phyloP scores from a whole-genome alignment of 2,329 filamentous ascomycete genomes.

The Sporothrix globosa region DNA sequence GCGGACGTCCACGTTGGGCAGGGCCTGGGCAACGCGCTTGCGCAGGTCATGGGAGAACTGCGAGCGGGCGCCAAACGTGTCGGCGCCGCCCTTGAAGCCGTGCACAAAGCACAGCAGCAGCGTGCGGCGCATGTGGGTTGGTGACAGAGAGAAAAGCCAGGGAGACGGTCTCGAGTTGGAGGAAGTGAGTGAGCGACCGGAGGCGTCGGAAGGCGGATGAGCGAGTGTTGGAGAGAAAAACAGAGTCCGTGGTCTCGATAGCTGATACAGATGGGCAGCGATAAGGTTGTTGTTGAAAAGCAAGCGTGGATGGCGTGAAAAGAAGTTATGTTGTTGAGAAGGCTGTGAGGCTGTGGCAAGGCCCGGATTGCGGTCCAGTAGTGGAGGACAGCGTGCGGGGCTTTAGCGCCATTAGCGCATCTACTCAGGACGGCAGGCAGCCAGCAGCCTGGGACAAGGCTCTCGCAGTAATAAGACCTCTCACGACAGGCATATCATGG shows the following conservation, averaged over 20 bases:
- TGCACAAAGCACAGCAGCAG: slow-evolving; percentile 82
- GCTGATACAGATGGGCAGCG: not conserved
- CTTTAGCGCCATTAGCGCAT: not conserved
- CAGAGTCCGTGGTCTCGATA: not conserved
- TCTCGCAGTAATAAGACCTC: not conserved
- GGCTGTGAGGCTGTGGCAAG: slow-evolving; percentile 20
- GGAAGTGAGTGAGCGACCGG: not conserved
- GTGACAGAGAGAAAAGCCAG: not conserved
- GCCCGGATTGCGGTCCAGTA: not conserved
- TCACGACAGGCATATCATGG: not conserved
- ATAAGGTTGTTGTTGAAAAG: not conserved
- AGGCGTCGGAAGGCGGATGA: not conserved
- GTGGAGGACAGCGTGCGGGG: slow-evolving; percentile 10
- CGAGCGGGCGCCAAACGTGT: slow-evolving; percentile 70
- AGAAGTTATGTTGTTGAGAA: not conserved
- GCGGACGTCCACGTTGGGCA: slow-evolving; percentile 70
- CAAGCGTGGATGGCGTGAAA: not conserved
- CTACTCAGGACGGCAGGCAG: not conserved
- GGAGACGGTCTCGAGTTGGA: not conserved
- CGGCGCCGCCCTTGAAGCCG: slow-evolving; percentile 84
- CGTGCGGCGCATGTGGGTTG: slow-evolving; percentile 68
- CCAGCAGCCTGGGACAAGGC: not conserved
- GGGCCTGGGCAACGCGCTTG: slow-evolving; percentile 62
- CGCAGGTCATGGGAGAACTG: slow-evolving; percentile 74
- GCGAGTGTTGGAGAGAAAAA: not conserved